Base-by-base conservation (phyloP, 208 protist genomes). In the Crithidia acanthocephali region DNA sequence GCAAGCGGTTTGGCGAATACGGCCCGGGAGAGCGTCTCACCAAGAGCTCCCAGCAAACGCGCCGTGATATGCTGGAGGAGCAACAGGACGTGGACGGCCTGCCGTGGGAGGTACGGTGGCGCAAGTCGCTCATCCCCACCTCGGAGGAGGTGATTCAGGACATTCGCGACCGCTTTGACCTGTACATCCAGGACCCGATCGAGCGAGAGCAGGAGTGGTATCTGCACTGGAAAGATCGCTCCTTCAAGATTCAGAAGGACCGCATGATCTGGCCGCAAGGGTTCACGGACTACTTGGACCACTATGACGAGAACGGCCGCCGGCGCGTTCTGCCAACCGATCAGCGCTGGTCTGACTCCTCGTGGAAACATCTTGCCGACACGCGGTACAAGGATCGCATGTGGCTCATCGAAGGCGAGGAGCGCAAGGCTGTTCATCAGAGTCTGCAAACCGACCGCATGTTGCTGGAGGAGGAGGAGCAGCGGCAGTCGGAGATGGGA, bases 261-360 rank as follows among this genome's bases (percentile, higher is more conserved):
- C 87, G 92, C 58, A 91, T 97, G 87, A 94, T 97, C 50, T 97
- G 92, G 88, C 92, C 92, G 44, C 92, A 97, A 52, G 89, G 92
- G 27, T 97, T 92, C 80, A 97, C 92, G 8, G 92, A 97, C 74
- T 95, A 97, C 79, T 81, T 97, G 32, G 92, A 97, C 58, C 87
- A 95, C 75, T 97, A 97, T 78, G 92, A 97, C 67, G 87, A 88
- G 61, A 74, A 94, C 56, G 89, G 92, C 33, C 85, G 89, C 33
- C 85, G 90, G 15, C 87, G 92, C 40, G 88, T 94, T 52, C 74
- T 97, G 66, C 92, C 92, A 1, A 89, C 83, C 1, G 92, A 92
- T 65, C 87, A 95, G 76, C 87, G 88, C 15, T 96, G 92, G 92
- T 92, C 92, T 13, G 92, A 96, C 70, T 87, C 84, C 23, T 96